A percentile compares a stretch with the other conserved stretches of the same genome.
These are phyloP conservation scores for Fusarium verrucosum DNA, from an alignment of 2,329 filamentous ascomycete genomes.

Conservation along the genomic window DNA sequence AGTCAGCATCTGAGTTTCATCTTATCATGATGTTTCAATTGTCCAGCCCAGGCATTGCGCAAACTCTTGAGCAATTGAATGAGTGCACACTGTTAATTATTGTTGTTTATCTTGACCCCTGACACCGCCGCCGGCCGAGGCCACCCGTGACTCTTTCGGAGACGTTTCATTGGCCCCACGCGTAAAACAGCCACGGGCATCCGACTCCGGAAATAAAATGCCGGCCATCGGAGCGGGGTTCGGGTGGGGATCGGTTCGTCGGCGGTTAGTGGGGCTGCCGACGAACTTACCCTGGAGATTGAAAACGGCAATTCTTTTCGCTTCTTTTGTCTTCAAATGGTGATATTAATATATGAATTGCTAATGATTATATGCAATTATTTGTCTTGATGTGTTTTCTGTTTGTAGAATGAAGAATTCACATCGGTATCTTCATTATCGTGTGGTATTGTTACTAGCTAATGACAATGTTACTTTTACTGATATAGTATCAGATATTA, in stretches of 20 bases:
- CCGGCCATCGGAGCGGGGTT: slow-evolving; percentile 40
- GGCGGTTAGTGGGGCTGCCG: slow-evolving; percentile 4
- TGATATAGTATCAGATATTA: background rate
- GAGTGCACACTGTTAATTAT: slow-evolving; percentile 8
- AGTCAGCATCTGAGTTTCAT: background rate
- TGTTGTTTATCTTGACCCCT: slow-evolving; percentile 20
- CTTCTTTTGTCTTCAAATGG: background rate
- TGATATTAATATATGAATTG: rapidly evolving
- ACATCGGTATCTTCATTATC: background rate
- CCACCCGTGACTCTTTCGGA: slow-evolving; percentile 23
- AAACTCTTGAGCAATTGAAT: background rate
- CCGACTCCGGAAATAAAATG: slow-evolving; percentile 18
- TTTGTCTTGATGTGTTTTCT: background rate
- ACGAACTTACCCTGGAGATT: slow-evolving; percentile 22
- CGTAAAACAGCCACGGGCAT: slow-evolving; percentile 2
- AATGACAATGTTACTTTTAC: background rate
- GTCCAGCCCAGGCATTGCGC: background rate
- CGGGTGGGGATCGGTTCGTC: slow-evolving; percentile 2
- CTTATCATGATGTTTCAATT: background rate
- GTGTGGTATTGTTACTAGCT: too few relatives aligned
- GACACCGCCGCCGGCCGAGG: slow-evolving; percentile 8
- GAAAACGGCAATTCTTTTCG: background rate
- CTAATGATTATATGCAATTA: background rate
- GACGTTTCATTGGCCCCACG: slow-evolving; percentile 21
- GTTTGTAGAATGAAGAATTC: background rate